Conservation (phyloP, 1,139 yeast genomes). For the Spencermartinsiella ligniputridi region DNA sequence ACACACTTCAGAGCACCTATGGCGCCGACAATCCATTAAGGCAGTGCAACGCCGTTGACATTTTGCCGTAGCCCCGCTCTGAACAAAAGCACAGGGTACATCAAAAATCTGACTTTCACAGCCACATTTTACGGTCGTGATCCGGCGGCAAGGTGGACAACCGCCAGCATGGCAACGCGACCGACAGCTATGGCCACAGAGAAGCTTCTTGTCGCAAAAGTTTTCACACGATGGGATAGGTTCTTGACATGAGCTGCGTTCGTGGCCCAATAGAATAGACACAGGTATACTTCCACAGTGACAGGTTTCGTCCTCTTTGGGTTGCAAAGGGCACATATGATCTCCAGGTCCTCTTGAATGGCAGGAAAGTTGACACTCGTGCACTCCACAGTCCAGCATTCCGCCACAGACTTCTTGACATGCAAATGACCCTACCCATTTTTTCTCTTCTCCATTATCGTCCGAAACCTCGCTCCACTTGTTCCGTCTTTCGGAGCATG, state of each 20-base stretch:
- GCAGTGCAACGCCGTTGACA: constrained; percentile 79
- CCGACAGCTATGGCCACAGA: constrained; percentile 71
- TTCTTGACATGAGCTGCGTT: constrained; percentile 53
- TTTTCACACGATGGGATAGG: constrained; percentile 71
- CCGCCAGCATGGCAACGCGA: constrained; percentile 72
- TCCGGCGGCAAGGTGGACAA: constrained; percentile 58
- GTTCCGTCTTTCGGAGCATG: constrained; percentile 24
- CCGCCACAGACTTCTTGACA: constrained; percentile 53
- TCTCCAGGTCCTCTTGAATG: constrained; percentile 44
- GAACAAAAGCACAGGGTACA: constrained; percentile 61
- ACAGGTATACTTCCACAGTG: constrained; percentile 66
- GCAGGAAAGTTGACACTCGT: constrained; percentile 56
- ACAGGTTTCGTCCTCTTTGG: constrained; percentile 56
- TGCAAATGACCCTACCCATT: constrained; percentile 60
- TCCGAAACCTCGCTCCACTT: constrained; percentile 16
- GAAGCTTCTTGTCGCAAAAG: constrained; percentile 54
- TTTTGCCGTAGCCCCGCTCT: constrained; percentile 48
- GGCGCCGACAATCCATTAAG: constrained; percentile 74
- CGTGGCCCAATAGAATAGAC: constrained; percentile 36
- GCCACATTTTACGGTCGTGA: constrained; percentile 44
- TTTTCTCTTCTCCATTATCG: constrained; percentile 24
- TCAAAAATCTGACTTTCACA: constrained; percentile 49
- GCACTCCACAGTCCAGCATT: constrained; percentile 62
- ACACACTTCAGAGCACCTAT: constrained; percentile 65
- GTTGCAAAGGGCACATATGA: constrained; percentile 60